Conservation (phyloP, 2,329 filamentous ascomycete genomes). For the Cercospora beticola region DNA sequence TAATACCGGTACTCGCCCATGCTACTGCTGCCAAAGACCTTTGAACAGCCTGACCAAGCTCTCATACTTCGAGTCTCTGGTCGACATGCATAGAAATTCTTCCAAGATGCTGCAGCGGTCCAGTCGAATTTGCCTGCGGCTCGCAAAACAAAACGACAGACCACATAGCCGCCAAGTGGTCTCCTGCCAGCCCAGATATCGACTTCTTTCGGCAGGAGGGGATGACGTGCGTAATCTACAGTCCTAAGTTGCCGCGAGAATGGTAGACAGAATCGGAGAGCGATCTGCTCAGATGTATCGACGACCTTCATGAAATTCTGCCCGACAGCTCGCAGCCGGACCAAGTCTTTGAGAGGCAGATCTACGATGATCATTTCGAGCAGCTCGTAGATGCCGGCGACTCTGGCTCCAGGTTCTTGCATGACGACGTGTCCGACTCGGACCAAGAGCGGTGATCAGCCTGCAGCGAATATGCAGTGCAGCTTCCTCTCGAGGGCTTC, state of each 20-base stretch:
- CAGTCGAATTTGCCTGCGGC: slow-evolving; percentile 1
- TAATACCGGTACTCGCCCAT: slow-evolving; percentile 14
- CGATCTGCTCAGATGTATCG: slow-evolving; percentile 17
- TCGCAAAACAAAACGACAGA: slow-evolving; percentile 7
- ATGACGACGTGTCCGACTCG: neutral
- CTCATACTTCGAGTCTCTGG: slow-evolving; percentile 15
- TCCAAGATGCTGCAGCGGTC: slow-evolving; percentile 12
- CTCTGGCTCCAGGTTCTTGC: slow-evolving; percentile 7
- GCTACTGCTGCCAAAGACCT: slow-evolving; percentile 13
- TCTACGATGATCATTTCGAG: slow-evolving; percentile 19
- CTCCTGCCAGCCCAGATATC: slow-evolving; percentile 15
- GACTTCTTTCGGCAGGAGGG: slow-evolving; percentile 12
- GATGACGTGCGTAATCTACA: slow-evolving; percentile 12
- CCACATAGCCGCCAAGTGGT: slow-evolving; percentile 4
- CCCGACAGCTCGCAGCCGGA: slow-evolving; percentile 7
- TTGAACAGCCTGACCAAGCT: slow-evolving; percentile 18
- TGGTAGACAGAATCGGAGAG: slow-evolving; percentile 8
- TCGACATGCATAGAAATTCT: slow-evolving; percentile 13
- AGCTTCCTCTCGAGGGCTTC: neutral
- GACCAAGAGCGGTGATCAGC: neutral
- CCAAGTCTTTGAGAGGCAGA: slow-evolving; percentile 8
- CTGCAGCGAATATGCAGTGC: neutral
- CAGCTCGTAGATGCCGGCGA: slow-evolving; percentile 20
- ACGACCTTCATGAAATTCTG: slow-evolving; percentile 7
- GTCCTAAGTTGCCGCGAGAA: slow-evolving; percentile 2